Evolutionary conservation across 106 monocot genomes (phyloP).

Genomic region (Vanilla planifolia): DNA sequence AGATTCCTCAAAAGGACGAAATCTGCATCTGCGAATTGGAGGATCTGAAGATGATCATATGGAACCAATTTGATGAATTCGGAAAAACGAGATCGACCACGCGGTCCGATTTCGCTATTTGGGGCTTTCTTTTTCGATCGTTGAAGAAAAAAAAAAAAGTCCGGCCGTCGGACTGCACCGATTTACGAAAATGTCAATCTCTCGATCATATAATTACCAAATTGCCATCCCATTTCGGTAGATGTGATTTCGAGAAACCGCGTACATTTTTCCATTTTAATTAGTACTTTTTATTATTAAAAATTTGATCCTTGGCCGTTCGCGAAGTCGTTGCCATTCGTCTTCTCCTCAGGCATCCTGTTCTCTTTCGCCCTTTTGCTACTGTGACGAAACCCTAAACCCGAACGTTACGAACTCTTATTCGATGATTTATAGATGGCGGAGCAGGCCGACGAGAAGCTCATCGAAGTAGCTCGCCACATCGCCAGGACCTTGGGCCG

Average conservation of each 20-base stretch:
- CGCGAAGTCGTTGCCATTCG: not conserved
- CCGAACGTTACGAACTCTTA: not conserved
- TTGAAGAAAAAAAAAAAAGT: not conserved
- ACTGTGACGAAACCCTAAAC: not conserved
- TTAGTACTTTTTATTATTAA: no score
- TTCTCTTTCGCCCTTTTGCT: not conserved
- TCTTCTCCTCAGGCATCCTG: conserved; percentile 2
- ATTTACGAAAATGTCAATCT: not conserved
- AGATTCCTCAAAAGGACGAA: not conserved
- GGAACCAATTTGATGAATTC: conserved; percentile 3
- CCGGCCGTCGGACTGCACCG: not conserved
- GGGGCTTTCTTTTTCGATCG: not conserved
- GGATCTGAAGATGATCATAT: not conserved
- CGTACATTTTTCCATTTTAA: no score
- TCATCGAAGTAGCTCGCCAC: conserved; percentile 75
- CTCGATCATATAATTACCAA: not conserved
- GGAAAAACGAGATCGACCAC: no score
- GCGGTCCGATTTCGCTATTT: not conserved
- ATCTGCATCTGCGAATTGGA: not conserved
- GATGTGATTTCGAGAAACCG: no score
- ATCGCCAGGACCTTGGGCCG: conserved; percentile 73
- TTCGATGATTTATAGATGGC: conserved; percentile 12
- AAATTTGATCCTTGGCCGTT: not conserved
- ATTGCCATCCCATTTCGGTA: not conserved
- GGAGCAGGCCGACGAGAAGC: conserved; percentile 79